Evolutionary conservation across 129 eudicot genomes (phyloP), one percentile per base, ranked within the genome.

Genomic region (Tagetes erecta): DNA sequence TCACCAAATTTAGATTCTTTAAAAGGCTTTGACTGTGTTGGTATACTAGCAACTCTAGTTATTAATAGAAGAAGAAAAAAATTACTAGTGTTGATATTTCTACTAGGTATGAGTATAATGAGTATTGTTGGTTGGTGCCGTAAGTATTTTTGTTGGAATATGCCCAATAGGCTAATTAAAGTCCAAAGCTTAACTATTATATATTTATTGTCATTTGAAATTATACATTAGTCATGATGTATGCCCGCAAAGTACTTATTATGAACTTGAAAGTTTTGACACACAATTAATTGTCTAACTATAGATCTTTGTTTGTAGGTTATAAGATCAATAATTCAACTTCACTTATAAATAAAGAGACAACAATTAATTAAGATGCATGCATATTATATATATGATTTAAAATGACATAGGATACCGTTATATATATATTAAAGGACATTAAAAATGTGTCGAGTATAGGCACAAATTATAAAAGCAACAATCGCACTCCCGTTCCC

Each of bases 321-420:
- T 20, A 20, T 37, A 63, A 12, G 39, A 68, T 31, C 0, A 9
- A 46, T 31, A 9, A 33, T 33, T 3, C 40, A 6, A 3, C 30
- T 2, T 56, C 62, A 6, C 12, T 27, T 56, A 5, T 27, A 30
- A 30, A 8, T 1, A 1, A 30, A 30, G 14, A 13, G 4, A 56
- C 10, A 7, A 1, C 6, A 8, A 34, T 33, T 58, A 9, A 58
- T 8, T 2, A 8, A 9, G 3, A 50, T 13, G 56, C 56, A 50
- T 50, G 30, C 30, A 11, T 50, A 50, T 42, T 9, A 42, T 42
- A 42, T 14, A 1, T 37, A 63, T 37, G 42, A 38, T 9, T 53
- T 51, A n/a, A 68, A 31, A 57, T 56, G 14, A 70, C 70, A 77
- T 77, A 69, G 70, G 70, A 59, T 77, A 41, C 44, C 68, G 34